These are phyloP conservation scores for Ettlia oleoabundans DNA, from an alignment of 139 green algal species.

Conservation along the genomic window DNA sequence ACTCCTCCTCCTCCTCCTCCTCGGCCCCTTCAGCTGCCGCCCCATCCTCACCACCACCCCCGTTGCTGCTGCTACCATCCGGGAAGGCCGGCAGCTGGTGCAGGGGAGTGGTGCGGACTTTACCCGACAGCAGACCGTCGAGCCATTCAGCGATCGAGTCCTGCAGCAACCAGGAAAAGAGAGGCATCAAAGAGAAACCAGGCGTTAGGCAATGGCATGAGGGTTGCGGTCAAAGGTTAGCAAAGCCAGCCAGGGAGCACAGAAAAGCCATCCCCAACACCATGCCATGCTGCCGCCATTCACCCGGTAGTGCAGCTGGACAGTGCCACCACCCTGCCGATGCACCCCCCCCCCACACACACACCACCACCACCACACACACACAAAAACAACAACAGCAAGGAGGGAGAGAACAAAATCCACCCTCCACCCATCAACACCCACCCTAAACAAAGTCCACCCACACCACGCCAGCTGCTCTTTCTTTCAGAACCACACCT, in stretches of 20 bases:
- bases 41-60: no score
- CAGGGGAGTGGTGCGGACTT: conserved; percentile 34
- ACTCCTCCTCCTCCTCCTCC: conserved; percentile 51
- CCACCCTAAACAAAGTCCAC: no score
- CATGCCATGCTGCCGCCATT: neutral
- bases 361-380: neutral
- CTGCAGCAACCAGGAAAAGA: neutral
- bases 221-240: neutral
- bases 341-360: neutral
- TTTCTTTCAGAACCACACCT: neutral
- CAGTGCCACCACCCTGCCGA: neutral
- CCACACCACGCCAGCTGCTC: no score
- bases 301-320: neutral
- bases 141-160: conserved; percentile 35
- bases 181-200: neutral
- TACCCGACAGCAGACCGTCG: conserved; percentile 46
- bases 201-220: neutral
- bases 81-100: conserved; percentile 9
- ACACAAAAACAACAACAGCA: no score
- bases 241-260: neutral
- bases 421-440: no score
- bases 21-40: neutral
- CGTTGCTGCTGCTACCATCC: neutral
- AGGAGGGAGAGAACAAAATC: no score
- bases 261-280: neutral